Evolutionary conservation across 306 rosid genomes (phyloP).

Genomic region (Macrotyloma uniflorum): DNA sequence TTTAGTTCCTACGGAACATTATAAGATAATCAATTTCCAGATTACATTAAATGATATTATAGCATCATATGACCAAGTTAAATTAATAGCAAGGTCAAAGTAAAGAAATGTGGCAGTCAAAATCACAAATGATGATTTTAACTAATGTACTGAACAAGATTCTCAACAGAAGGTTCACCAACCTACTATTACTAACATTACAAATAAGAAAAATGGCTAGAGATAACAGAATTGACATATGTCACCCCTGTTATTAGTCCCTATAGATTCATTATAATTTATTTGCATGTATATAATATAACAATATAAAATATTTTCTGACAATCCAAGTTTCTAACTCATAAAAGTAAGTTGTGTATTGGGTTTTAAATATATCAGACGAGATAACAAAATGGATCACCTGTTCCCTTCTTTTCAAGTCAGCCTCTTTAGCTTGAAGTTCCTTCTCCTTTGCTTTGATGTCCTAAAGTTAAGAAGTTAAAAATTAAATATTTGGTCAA

Average conservation of each 20-base stretch:
- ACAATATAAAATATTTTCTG: conserved; percentile 3
- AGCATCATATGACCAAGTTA: conserved; percentile 25
- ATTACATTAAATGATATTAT: conserved; percentile 21
- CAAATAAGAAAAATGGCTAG: neutral
- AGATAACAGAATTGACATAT: conserved; percentile 6
- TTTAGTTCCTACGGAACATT: conserved; percentile 70
- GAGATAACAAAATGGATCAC: conserved; percentile 48
- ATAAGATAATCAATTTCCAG: conserved; percentile 35
- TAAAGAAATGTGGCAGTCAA: conserved; percentile 3
- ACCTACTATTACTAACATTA: neutral
- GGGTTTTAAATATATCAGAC: conserved; percentile 18
- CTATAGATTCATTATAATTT: conserved; percentile 7
- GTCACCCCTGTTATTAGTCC: neutral
- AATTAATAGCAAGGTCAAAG: conserved; percentile 26
- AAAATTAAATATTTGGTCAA: conserved; percentile 26
- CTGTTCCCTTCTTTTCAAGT: conserved; percentile 86
- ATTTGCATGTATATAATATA: neutral
- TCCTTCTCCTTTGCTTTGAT: conserved; percentile 79
- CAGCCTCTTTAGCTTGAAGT: conserved; percentile 86
- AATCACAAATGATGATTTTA: conserved; percentile 25
- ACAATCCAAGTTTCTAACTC: conserved; percentile 21
- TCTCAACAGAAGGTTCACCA: neutral
- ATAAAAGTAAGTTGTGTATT: neutral
- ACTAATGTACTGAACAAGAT: neutral
- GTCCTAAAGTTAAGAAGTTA: conserved; percentile 51